Base-by-base conservation (phyloP, 805 yeast genomes). In the Kodamaea kakaduensis region DNA sequence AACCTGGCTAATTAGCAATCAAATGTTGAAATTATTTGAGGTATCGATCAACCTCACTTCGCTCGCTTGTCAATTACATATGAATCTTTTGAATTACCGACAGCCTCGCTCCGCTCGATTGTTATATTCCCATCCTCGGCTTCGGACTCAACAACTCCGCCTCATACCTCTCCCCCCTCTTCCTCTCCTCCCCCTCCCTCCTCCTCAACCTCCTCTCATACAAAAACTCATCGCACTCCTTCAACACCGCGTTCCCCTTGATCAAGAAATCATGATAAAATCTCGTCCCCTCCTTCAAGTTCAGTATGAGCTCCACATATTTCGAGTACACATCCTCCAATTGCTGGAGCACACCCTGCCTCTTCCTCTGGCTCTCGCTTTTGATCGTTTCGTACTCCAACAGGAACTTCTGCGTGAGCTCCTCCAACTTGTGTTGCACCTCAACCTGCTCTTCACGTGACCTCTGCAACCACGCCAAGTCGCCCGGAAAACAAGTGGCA, bases 181-280 rank as follows among this genome's bases (percentile, higher is more conserved):
- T n/a, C 29, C n/a, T 26, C 12, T 26, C 29, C 43, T 77, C 81
- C 10, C 78, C 54, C 16, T 69, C 72, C 15, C 76, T 58, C 2
- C 77, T 82, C 42, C 76, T 77, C 6, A 67, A 47, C 32, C 81
- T 61, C 31, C 86, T 57, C 9, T 58, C 50, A 19, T 67, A 59
- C n/a, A 76, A 71, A 51, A 63, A 81, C 10, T 61, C 59, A 41
- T 73, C 77, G 43, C 81, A 69, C 25, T 72, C 76, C 9, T 58
- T 56, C 25, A 71, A 48, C 14, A 78, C 69, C 2, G 47, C 56
- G 18, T 63, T 59, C 5, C 75, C 68, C 34, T 73, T 72, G 6
- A 54, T 55, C 19, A 70, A 59, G 41, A 85, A 73, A 35, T 79
- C 82, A 24, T 67, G 67, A 59, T 89, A 89, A 51, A 88, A 88